Evolutionary conservation across 2,329 filamentous ascomycete species (phyloP), one percentile per base, ranked within the genome.

Genomic region (Neonectria ditissima): DNA sequence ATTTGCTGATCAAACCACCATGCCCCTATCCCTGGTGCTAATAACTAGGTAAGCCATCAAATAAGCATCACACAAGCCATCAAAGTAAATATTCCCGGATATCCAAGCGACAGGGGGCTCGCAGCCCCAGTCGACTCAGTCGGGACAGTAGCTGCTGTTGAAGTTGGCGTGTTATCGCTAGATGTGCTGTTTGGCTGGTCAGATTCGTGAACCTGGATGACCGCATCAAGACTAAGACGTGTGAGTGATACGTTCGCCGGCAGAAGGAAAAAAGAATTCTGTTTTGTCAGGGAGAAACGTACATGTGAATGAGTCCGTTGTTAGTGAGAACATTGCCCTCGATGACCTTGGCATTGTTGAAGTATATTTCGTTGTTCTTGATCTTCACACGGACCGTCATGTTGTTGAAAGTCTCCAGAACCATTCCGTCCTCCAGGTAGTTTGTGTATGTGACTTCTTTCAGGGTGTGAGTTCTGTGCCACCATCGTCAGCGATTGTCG

Each of bases 271-370:
- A 18, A 41, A 8, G n/a, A n/a, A 16, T 10, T 3, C 20, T 18
- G n/a, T 10, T 1, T 20, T 20, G 2, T 7, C 5, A 37, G 37
- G 16, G 37, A 20, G 32, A 11, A 20, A 62, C 66, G 56, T 11
- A 69, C 69, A 71, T 65, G 22, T 71, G 69, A 16, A 71, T 58
- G 8, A 71, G 56, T 3, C 69, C 69, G 30, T 71, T 71, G 37
- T 71, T 71, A 2, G 69, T 71, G 0, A 71, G 22, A 0, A 71
- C 69, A 34, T 71, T 71, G 1, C 66, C 41, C 30, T 71, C 60
- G 3, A 71, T 69, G 0, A 71, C 54, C 55, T 69, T 71, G 55
- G 69, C 69, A 4, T 71, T 71, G 52, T 71, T 71, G 56, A 71
- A 71, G 39, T 59, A 71, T 13, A 71, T 68, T 8, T 69, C 66